Conservation (phyloP, 2,329 filamentous ascomycete species). For the Calonectria hongkongensis region DNA sequence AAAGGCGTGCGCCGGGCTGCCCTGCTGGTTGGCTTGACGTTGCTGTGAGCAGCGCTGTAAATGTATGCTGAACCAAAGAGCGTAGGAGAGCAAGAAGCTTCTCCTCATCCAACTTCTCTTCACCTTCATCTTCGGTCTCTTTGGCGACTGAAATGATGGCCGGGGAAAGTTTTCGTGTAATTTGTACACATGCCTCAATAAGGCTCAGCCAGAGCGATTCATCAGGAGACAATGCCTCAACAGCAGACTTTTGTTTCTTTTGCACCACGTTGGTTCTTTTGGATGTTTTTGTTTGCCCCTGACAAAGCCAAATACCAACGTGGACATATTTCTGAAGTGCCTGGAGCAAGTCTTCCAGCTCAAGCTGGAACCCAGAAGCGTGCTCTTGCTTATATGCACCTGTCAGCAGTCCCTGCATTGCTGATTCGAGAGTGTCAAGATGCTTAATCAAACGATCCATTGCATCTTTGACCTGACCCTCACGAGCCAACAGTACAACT, state of each 20-base stretch:
- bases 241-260: conserved; percentile 68
- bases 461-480: conserved; percentile 87
- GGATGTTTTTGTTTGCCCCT: conserved; percentile 83
- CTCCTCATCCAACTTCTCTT: conserved; percentile 69
- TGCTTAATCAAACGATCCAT: conserved; percentile 92
- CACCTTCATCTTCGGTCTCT: conserved; percentile 46
- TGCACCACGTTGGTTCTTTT: conserved; percentile 67
- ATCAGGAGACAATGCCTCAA: conserved; percentile 69
- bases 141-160: conserved; percentile 65
- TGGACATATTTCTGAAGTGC: conserved; percentile 91
- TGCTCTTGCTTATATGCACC: conserved; percentile 75
- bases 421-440: conserved; percentile 85
- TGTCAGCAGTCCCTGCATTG: conserved; percentile 83
- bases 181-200: conserved; percentile 76
- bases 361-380: conserved; percentile 71
- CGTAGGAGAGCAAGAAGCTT: conserved; percentile 82
- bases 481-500: conserved; percentile 90
- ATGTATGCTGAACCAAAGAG: conserved; percentile 89
- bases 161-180: conserved; percentile 79
- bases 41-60: conserved; percentile 88
- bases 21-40: conserved; percentile 73
- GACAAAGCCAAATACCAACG: conserved; percentile 96
- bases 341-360: conserved; percentile 83
- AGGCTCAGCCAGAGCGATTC: conserved; percentile 77
- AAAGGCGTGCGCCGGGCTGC: conserved; percentile 58